A percentile compares a stretch with the other conserved stretches of the same genome.
These are phyloP conservation scores for Yarrowia sp. DNA, from an alignment of 805 yeast species.

Conservation along the genomic window DNA sequence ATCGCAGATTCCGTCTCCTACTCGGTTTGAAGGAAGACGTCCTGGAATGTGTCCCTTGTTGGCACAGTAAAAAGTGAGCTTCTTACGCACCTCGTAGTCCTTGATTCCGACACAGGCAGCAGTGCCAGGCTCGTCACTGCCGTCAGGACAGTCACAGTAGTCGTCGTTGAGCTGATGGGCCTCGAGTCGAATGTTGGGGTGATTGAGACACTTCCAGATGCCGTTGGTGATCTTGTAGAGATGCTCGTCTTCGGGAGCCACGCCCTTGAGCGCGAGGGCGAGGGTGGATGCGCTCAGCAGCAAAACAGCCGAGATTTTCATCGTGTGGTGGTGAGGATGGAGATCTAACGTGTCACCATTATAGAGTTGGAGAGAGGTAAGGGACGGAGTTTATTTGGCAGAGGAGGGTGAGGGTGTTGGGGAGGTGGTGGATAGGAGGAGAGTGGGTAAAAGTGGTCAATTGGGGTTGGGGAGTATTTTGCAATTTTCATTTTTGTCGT, in stretches of 20 bases:
- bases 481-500: no score
- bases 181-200: slow-evolving; percentile 63
- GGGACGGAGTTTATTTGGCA: slow-evolving; percentile 12
- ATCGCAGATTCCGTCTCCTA: slow-evolving; percentile 92
- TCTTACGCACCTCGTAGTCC: slow-evolving; percentile 29
- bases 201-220: slow-evolving; percentile 66
- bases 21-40: slow-evolving; percentile 61
- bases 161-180: slow-evolving; percentile 75
- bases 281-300: neutral
- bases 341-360: slow-evolving; percentile 22
- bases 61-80: slow-evolving; percentile 63
- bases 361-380: slow-evolving; percentile 16
- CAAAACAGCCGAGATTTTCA: slow-evolving; percentile 4
- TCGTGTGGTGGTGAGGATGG: neutral
- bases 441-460: neutral
- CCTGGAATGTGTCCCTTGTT: slow-evolving; percentile 69
- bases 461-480: no score
- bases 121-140: slow-evolving; percentile 96
- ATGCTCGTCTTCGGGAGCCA: slow-evolving; percentile 29
- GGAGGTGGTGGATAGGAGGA: neutral
- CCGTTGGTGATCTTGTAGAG: slow-evolving; percentile 49
- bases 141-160: slow-evolving; percentile 96
- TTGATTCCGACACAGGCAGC: slow-evolving; percentile 58
- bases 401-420: neutral
- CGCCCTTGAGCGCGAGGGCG: slow-evolving; percentile 22